Evolutionary conservation across 2,329 filamentous ascomycete species (phyloP), one percentile per base, ranked within the genome.

Genomic region (Raffaelea ambrosiae): DNA sequence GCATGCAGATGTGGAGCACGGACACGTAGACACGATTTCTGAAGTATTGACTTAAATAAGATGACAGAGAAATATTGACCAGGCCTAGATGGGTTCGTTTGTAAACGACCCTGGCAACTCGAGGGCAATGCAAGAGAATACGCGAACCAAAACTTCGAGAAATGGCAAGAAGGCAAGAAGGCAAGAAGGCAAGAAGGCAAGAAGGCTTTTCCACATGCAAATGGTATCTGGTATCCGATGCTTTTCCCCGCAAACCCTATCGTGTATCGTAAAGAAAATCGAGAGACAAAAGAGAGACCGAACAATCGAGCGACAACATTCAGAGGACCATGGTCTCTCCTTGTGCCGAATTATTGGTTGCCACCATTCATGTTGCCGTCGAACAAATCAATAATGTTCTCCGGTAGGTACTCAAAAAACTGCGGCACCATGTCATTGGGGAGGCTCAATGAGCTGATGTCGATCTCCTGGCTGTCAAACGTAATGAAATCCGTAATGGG

Each of bases 381-480:
- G 55, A 76, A 80, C 46, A 79, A 73, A 29, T 71, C 73, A 36
- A 85, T 58, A 51, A 86, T 73, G 57, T 86, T 82, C 21, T 74
- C 75, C 0, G 84, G 83, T 7, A 88, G 66, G 51, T 86, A 86
- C 56, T 88, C 85, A 11, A 89, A 68, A 83, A 85, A 90, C 3
- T 66, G 65, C 1, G 82, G 79, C 71, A 85, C 79, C 64, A 87
- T 77, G 40, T 87, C 83, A 16, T 80, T 76, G 5, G 52, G 50
- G 36, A 73, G 51, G 0, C 79, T 81, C 18, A 89, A 65, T 4
- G 77, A 68, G 21, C 76, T 79, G 71, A 90, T 84, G 53, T 90
- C 84, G 31, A 91, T 79, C 54, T 90, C 84, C 53, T 87, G 84
- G 51, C 79, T 84, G 59, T 88, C 81, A 54, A 90, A 86, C 52